Percentiles rank a stretch among this genome's conserved stretches.
Evolutionary conservation across 2,329 filamentous ascomycete species (phyloP).

Genomic region (Fusarium sublunatum): DNA sequence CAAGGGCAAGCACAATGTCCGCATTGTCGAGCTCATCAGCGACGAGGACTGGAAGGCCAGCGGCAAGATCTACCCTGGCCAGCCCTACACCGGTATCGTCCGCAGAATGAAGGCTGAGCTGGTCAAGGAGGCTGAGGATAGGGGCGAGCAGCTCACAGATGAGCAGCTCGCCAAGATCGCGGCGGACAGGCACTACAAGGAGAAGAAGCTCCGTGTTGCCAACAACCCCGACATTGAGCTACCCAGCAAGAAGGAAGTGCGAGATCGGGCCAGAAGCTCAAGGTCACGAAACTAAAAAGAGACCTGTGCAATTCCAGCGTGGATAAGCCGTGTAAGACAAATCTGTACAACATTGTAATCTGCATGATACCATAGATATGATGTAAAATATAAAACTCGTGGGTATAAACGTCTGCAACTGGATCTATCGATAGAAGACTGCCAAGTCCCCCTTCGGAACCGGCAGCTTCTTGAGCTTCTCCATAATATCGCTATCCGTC

Average conservation of each 20-base stretch:
- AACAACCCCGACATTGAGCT: constrained; percentile 58
- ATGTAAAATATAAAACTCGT: constrained; percentile 36
- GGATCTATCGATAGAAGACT: constrained; percentile 62
- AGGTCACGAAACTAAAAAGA: constrained; percentile 17
- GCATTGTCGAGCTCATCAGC: constrained; percentile 68
- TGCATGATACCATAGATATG: constrained; percentile 47
- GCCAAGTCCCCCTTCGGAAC: constrained; percentile 64
- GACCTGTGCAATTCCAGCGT: background rate
- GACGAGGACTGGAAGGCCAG: constrained; percentile 64
- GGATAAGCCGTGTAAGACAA: constrained; percentile 35
- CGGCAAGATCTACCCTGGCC: constrained; percentile 64
- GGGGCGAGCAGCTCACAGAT: constrained; percentile 47
- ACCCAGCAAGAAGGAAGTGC: constrained; percentile 51
- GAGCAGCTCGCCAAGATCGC: constrained; percentile 43
- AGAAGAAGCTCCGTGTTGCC: constrained; percentile 47
- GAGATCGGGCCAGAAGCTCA: constrained; percentile 38
- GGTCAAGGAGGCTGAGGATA: constrained; percentile 50
- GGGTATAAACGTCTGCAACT: constrained; percentile 11
- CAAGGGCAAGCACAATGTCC: constrained; percentile 72
- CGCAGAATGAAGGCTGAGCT: constrained; percentile 57
- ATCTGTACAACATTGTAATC: constrained; percentile 48
- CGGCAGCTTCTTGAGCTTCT: constrained; percentile 70
- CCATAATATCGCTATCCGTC: constrained; percentile 76
- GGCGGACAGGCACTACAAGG: constrained; percentile 31
- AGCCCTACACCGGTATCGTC: constrained; percentile 61